Conservation (phyloP, 495 filamentous ascomycete species). For the Penicillium cosmopolitanum region DNA sequence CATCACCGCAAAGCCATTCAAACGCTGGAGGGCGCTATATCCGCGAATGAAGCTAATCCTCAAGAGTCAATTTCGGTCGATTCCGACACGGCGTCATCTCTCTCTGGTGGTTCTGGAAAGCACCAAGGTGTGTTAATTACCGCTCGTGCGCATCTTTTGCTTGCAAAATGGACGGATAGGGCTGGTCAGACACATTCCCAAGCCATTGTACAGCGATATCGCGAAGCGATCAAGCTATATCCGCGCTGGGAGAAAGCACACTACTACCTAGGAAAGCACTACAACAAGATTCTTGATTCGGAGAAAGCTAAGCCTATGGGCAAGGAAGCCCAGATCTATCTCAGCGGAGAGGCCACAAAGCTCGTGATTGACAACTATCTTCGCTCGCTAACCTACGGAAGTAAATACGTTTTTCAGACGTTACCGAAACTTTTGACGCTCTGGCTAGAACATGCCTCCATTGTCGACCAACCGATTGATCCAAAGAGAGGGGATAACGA, state of each 20-base stretch:
- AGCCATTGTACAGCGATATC: conserved; percentile 77
- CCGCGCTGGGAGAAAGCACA: conserved; percentile 90
- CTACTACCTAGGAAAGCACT: conserved; percentile 95
- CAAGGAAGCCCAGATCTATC: conserved; percentile 60
- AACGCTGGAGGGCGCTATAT: conserved; percentile 80
- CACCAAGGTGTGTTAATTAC: conserved; percentile 49
- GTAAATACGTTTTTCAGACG: conserved; percentile 94
- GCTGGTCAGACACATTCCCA: conserved; percentile 87
- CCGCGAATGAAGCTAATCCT: conserved; percentile 66
- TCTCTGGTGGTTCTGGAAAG: conserved; percentile 37
- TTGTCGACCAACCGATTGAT: conserved; percentile 68
- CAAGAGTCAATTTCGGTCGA: conserved; percentile 43
- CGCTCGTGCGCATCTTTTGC: conserved; percentile 71
- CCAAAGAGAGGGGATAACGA: conserved; percentile 65
- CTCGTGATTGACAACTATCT: conserved; percentile 93
- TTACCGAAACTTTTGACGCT: conserved; percentile 87
- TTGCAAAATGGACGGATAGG: conserved; percentile 95
- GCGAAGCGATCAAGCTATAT: conserved; percentile 62
- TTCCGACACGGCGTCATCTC: conserved; percentile 33
- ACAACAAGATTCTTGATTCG: conserved; percentile 92
- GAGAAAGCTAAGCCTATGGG: conserved; percentile 75
- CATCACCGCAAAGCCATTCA: conserved; percentile 96
- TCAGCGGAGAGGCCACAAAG: conserved; percentile 80
- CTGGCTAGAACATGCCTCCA: conserved; percentile 88
- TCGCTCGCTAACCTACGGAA: conserved; percentile 80